Conservation (phyloP, 2,329 filamentous ascomycete species). For the Trichoderma endophyticum region DNA sequence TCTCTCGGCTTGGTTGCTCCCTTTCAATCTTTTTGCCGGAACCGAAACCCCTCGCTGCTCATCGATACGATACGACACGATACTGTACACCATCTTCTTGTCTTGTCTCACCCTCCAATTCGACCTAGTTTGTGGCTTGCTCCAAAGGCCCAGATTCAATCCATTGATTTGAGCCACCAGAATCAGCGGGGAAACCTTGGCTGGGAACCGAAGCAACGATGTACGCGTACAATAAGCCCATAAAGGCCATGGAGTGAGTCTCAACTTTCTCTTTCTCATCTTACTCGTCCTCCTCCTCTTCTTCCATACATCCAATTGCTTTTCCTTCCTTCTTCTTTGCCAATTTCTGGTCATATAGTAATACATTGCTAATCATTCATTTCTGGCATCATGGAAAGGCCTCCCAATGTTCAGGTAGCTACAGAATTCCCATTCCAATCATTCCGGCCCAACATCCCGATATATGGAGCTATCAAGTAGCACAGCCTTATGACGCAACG, state of each 20-base stretch:
- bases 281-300: neutral
- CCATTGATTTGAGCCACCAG: neutral
- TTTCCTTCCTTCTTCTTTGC: neutral
- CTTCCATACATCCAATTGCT: neutral
- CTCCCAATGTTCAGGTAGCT: conserved; percentile 33
- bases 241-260: conserved; percentile 39
- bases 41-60: neutral
- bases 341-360: conserved; percentile 17
- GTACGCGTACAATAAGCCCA: conserved; percentile 37
- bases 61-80: neutral
- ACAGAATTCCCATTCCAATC: neutral
- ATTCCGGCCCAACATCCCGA: neutral
- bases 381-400: conserved; percentile 31
- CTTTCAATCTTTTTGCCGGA: neutral
- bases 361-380: conserved; percentile 22
- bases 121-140: neutral
- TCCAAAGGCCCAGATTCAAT: neutral
- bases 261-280: conserved; percentile 6
- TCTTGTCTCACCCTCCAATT: neutral
- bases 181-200: conserved; percentile 15
- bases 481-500: neutral
- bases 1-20: neutral
- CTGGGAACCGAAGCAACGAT: conserved; percentile 21
- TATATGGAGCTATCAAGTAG: neutral
- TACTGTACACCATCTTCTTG: neutral